phyloP scores from a whole-genome alignment of 805 yeast species.

The Cyberlindnera mycetangii region DNA sequence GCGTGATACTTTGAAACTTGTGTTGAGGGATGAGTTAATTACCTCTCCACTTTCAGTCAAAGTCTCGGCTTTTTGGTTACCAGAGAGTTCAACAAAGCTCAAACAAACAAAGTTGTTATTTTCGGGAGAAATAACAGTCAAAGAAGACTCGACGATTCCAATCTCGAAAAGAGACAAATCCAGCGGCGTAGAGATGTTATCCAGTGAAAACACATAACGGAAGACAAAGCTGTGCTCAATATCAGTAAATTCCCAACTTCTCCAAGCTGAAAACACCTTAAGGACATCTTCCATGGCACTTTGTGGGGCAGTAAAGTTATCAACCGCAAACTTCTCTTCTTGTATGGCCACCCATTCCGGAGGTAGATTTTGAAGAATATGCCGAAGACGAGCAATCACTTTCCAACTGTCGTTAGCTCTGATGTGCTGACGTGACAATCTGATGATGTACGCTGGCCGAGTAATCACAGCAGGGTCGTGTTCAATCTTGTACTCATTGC shows the following conservation, averaged over 20 bases:
- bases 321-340: conserved; percentile 30
- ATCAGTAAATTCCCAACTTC: conserved; percentile 85
- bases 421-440: conserved; percentile 70
- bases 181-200: neutral
- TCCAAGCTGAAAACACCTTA: conserved; percentile 69
- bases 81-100: conserved; percentile 29
- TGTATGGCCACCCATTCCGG: conserved; percentile 41
- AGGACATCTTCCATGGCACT: conserved; percentile 55
- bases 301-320: conserved; percentile 43
- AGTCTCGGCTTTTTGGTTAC: neutral
- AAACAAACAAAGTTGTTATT: conserved; percentile 26
- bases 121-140: conserved; percentile 8
- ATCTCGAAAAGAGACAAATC: conserved; percentile 21
- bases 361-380: conserved; percentile 62
- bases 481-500: conserved; percentile 50
- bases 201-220: conserved; percentile 40
- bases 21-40: neutral
- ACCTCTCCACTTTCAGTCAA: neutral
- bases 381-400: conserved; percentile 72
- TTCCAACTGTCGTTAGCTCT: conserved; percentile 88
- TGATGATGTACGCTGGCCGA: conserved; percentile 77
- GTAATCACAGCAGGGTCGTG: conserved; percentile 91
- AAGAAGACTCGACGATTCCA: conserved; percentile 31
- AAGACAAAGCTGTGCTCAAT: conserved; percentile 57
- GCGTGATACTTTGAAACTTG: conserved; percentile 6